Base-by-base conservation (phyloP, 495 filamentous ascomycete genomes). In the Daldinia bambusicola region DNA sequence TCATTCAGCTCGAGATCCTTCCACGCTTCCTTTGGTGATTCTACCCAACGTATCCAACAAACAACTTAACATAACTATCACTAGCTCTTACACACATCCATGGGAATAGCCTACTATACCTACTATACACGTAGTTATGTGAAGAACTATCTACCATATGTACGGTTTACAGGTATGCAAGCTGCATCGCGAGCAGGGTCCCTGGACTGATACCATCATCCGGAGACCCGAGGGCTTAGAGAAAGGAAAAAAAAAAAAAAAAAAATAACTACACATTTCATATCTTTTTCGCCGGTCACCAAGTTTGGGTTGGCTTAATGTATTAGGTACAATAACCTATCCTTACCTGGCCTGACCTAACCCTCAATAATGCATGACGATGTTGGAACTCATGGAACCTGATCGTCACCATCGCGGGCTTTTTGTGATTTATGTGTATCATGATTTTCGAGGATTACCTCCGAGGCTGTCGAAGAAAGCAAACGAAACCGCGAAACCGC, bases 241-340 rank as follows among this genome's bases (percentile, higher is more conserved):
- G 5, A n/a, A n/a, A n/a, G n/a, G n/a, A n/a, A n/a, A n/a, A n/a
- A n/a, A n/a, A n/a, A n/a, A n/a, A n/a, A n/a, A n/a, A n/a, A n/a
- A n/a, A n/a, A 16, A 26, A 53, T 30, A 53, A 31, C 13, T 53
- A 22, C 50, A 31, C 26, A 16, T 53, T 32, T n/a, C 26, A 30
- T 5, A 6, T 45, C 32, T 34, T 22, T 40, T 60, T 55, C 50
- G 55, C 51, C 43, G 41, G 56, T 50, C 53, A 62, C 34, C 48
- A 65, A 32, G 6, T 60, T 31, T 41, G 22, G 69, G 36, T 72
- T 72, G 59, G 69, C 20, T 48, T 8, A 4, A 48, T 48, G 43
- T 16, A 48, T 55, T 26, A 26, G 26, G 26, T 26, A 26, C 26
- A 26, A 26, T 26, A n/a, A n/a, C n/a, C n/a, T 3, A 26, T 26